A percentile compares a stretch with the other conserved stretches of the same genome.
These are phyloP conservation scores for Rhodosporidiobolus sp. DNA, from an alignment of 768 basidiomycete genomes.

Conservation along the genomic window DNA sequence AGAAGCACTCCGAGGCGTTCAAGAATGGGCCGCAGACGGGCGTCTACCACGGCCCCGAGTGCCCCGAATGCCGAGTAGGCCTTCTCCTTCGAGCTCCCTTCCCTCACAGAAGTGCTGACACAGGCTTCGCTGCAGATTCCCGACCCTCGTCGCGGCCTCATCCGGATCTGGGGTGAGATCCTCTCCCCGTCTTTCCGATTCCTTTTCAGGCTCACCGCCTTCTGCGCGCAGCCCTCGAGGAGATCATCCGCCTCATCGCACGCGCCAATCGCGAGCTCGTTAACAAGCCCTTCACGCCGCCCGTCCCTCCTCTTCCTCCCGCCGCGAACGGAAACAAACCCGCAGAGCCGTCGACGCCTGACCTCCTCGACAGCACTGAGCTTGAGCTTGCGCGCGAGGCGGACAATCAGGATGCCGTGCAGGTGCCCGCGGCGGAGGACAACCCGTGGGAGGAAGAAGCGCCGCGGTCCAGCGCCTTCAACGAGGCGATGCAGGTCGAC, in stretches of 20 bases:
- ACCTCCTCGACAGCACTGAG: no score
- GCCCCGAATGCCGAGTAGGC: slow-evolving; percentile 27
- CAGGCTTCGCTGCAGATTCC: not conserved
- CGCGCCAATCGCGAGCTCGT: slow-evolving; percentile 19
- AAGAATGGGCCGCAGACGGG: slow-evolving; percentile 5
- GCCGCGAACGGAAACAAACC: not conserved
- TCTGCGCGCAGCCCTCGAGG: slow-evolving; percentile 8
- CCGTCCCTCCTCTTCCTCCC: not conserved
- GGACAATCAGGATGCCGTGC: no score
- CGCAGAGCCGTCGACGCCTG: no score
- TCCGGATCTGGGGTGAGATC: slow-evolving; percentile 23
- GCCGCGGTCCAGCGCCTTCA: no score
- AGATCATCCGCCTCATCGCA: slow-evolving; percentile 25
- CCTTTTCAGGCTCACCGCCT: no score
- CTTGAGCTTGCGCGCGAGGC: no score
- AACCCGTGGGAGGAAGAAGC: no score
- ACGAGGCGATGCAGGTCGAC: no score
- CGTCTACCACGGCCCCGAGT: slow-evolving; percentile 19
- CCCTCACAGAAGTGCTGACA: no score
- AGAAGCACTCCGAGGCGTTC: slow-evolving; percentile 13
- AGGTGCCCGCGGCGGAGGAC: no score
- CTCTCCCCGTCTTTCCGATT: not conserved
- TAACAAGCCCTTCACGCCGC: slow-evolving; percentile 14
- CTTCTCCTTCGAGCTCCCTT: no score
- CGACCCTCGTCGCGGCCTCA: slow-evolving; percentile 15